Evolutionary conservation across 768 basidiomycete genomes (phyloP).

Genomic region (Tylopilus balloui): DNA sequence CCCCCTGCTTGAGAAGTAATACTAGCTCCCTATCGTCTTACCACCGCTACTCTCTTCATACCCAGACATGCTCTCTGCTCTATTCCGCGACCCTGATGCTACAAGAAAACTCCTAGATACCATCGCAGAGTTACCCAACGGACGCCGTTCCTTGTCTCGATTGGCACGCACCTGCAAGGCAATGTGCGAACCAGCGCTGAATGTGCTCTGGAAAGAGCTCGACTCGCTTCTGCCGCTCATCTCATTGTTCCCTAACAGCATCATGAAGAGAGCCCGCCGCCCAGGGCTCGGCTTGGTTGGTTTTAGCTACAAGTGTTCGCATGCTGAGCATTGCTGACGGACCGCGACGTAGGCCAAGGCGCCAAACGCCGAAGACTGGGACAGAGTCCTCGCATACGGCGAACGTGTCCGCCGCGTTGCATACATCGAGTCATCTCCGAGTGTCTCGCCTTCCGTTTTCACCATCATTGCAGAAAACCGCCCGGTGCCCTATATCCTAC

Average conservation of each 20-base stretch:
- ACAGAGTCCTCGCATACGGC: slow-evolving; percentile 58
- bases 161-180: slow-evolving; percentile 72
- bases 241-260: slow-evolving; percentile 61
- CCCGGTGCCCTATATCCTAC: slow-evolving; percentile 61
- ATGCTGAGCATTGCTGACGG: slow-evolving; percentile 4
- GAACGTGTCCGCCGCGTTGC: slow-evolving; percentile 63
- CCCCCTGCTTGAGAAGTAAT: no score
- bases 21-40: no score
- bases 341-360: slow-evolving; percentile 43
- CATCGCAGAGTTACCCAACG: slow-evolving; percentile 54
- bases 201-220: slow-evolving; percentile 72
- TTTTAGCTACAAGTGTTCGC: slow-evolving; percentile 8
- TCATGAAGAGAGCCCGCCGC: slow-evolving; percentile 65
- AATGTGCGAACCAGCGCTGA: slow-evolving; percentile 67
- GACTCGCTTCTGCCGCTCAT: slow-evolving; percentile 71
- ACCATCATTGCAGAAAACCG: slow-evolving; percentile 60
- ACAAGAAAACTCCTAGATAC: slow-evolving; percentile 48
- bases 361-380: slow-evolving; percentile 70
- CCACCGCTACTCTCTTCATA: slow-evolving; percentile 39
- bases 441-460: slow-evolving; percentile 62
- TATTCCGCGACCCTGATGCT: slow-evolving; percentile 62
- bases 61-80: slow-evolving; percentile 47
- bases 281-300: slow-evolving; percentile 77
- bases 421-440: slow-evolving; percentile 65
- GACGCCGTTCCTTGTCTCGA: slow-evolving; percentile 63